Percentiles rank a stretch among this genome's conserved stretches.
Conservation (phyloP, 176 grass and related monocot genomes). For the Oryza brachyantha region DNA sequence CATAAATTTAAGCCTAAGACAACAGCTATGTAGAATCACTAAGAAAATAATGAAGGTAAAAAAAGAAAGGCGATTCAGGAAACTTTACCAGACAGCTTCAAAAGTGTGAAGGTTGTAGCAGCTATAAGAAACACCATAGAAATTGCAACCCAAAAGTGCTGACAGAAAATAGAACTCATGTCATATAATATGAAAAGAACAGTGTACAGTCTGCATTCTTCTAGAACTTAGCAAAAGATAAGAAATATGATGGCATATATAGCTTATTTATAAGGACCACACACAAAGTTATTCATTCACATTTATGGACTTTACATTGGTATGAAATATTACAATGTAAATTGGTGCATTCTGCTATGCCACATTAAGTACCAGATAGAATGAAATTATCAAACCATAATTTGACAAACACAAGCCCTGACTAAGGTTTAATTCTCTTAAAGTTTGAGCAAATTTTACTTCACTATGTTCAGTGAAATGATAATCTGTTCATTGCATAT, state of each 20-base stretch:
- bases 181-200: slow-evolving; percentile 34
- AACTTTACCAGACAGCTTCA: slow-evolving; percentile 78
- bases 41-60: neutral
- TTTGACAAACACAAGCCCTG: neutral
- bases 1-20: neutral
- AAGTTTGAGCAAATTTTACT: neutral
- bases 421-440: neutral
- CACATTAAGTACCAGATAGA: slow-evolving; percentile 16
- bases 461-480: neutral
- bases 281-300: neutral
- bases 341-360: neutral
- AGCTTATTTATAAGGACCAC: neutral
- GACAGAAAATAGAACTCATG: slow-evolving; percentile 22
- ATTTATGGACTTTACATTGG: neutral
- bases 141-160: slow-evolving; percentile 98
- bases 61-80: slow-evolving; percentile 4
- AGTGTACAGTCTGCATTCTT: neutral
- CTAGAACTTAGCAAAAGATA: neutral
- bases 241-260: slow-evolving; percentile 4
- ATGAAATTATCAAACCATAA: slow-evolving; percentile 19
- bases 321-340: neutral
- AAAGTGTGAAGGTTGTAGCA: slow-evolving; percentile 79
- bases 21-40: neutral
- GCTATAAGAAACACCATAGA: slow-evolving; percentile 99
- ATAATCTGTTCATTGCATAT: neutral